phyloP scores from a whole-genome alignment of 495 filamentous ascomycete species.

The Barbatosphaeria neglecta region DNA sequence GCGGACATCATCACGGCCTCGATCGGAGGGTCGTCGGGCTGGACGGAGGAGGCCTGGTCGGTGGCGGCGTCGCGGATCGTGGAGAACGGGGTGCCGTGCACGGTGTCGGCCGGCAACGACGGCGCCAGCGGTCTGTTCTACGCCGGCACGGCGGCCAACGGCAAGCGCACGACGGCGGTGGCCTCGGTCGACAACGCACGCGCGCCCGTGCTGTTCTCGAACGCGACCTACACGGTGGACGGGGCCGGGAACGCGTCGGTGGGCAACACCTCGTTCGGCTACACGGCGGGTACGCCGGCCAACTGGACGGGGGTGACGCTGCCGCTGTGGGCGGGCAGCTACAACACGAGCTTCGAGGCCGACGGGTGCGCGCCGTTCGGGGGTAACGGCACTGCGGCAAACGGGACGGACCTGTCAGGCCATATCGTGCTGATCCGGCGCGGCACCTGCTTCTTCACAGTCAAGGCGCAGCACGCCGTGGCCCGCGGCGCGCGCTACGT shows the following conservation, averaged over 20 bases:
- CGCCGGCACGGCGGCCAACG: slow-evolving; percentile 41
- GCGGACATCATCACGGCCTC: slow-evolving; percentile 50
- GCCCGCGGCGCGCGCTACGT: slow-evolving; percentile 43
- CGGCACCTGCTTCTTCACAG: slow-evolving; percentile 37
- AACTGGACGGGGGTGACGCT: slow-evolving; percentile 26
- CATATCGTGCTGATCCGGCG: slow-evolving; percentile 44
- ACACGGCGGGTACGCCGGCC: slow-evolving; percentile 25
- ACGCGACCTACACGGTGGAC: slow-evolving; percentile 21
- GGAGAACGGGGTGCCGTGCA: slow-evolving; percentile 41
- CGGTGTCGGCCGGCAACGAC: slow-evolving; percentile 45
- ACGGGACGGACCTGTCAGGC: slow-evolving; percentile 37
- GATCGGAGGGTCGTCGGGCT: slow-evolving; percentile 43
- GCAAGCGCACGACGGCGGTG: slow-evolving; percentile 36
- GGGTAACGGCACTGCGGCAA: slow-evolving; percentile 30
- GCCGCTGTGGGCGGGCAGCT: slow-evolving; percentile 38
- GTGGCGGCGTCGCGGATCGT: slow-evolving; percentile 42
- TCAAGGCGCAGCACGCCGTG: slow-evolving; percentile 38
- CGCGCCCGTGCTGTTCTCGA: slow-evolving; percentile 27
- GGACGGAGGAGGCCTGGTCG: slow-evolving; percentile 45
- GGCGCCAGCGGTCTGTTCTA: slow-evolving; percentile 41
- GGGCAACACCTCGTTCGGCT: slow-evolving; percentile 20
- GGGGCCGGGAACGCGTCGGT: slow-evolving; percentile 14
- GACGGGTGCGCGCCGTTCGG: slow-evolving; percentile 35
- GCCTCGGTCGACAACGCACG: slow-evolving; percentile 40
- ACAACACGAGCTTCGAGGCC: slow-evolving; percentile 32